These are phyloP conservation scores for Iberis pinnata DNA, from an alignment of 345 rosid species.

Conservation along the genomic window DNA sequence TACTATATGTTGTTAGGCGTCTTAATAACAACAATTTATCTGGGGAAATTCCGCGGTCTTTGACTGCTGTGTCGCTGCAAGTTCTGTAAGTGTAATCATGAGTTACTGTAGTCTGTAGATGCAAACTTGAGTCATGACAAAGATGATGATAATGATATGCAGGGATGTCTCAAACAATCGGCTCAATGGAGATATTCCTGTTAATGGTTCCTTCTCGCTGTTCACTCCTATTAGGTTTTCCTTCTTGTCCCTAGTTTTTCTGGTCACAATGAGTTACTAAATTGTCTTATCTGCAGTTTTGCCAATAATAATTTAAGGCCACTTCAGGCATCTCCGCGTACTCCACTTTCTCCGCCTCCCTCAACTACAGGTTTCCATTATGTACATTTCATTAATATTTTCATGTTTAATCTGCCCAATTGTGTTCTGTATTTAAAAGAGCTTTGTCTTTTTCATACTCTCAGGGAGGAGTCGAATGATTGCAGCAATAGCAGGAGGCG, in stretches of 20 bases:
- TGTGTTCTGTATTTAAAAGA: not conserved
- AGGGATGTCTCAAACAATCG: constrained; percentile 78
- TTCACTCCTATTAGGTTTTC: constrained; percentile 71
- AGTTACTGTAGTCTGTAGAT: not conserved
- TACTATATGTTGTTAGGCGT: constrained; percentile 46
- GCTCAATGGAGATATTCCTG: constrained; percentile 59
- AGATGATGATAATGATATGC: too few relatives aligned
- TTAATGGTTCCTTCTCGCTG: constrained; percentile 72
- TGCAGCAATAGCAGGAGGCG: constrained; percentile 85
- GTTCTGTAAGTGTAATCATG: constrained; percentile 52
- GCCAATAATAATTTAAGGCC: constrained; percentile 21
- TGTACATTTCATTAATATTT: not conserved
- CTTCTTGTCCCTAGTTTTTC: constrained; percentile 14
- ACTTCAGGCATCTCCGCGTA: constrained; percentile 44
- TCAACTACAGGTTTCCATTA: constrained; percentile 39
- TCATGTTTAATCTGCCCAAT: not conserved
- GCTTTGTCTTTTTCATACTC: constrained; percentile 6
- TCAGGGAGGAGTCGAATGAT: constrained; percentile 45
- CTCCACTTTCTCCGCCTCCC: constrained; percentile 42
- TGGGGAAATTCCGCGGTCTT: constrained; percentile 48
- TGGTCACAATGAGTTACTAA: constrained; percentile 23
- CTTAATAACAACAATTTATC: constrained; percentile 63
- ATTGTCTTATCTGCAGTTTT: constrained; percentile 48
- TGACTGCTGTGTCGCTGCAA: constrained; percentile 55
- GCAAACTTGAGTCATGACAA: constrained; percentile 12